These are phyloP conservation scores for Neofusicoccum ribis DNA, from an alignment of 2,329 filamentous ascomycete genomes.

Conservation along the genomic window DNA sequence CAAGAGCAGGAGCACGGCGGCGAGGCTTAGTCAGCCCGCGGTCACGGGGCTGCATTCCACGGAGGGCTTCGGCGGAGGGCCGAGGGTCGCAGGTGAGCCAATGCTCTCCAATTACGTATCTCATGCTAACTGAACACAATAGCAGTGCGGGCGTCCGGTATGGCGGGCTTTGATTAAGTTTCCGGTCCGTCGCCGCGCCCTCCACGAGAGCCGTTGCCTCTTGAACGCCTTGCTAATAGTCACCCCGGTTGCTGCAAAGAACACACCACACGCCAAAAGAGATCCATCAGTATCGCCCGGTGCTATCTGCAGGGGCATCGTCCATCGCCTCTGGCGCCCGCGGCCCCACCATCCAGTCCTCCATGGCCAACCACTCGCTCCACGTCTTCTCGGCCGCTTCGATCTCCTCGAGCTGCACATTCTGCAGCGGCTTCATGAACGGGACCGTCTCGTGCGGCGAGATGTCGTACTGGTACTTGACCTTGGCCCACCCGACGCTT, in stretches of 20 bases:
- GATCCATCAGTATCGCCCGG: not conserved
- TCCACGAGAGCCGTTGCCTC: not conserved
- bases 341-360: slow-evolving; percentile 97
- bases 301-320: slow-evolving; percentile 22
- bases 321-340: slow-evolving; percentile 60
- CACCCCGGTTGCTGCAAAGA: not conserved
- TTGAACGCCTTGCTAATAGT: slow-evolving; percentile 15
- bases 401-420: slow-evolving; percentile 76
- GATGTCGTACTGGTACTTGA: slow-evolving; percentile 91
- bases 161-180: not conserved
- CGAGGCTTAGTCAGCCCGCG: slow-evolving; percentile 4
- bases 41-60: not conserved
- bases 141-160: not conserved
- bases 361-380: slow-evolving; percentile 96
- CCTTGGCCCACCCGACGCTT: slow-evolving; percentile 82
- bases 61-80: not conserved
- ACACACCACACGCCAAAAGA: not conserved
- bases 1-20: not conserved
- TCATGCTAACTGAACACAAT: not conserved
- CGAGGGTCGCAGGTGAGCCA: not conserved
- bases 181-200: not conserved
- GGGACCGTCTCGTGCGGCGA: slow-evolving; percentile 79
- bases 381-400: slow-evolving; percentile 78
- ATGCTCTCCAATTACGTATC: not conserved
- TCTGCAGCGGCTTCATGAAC: slow-evolving; percentile 80